These are phyloP conservation scores for Hypoxylon sp. DNA, from an alignment of 2,329 filamentous ascomycete genomes.

Conservation along the genomic window DNA sequence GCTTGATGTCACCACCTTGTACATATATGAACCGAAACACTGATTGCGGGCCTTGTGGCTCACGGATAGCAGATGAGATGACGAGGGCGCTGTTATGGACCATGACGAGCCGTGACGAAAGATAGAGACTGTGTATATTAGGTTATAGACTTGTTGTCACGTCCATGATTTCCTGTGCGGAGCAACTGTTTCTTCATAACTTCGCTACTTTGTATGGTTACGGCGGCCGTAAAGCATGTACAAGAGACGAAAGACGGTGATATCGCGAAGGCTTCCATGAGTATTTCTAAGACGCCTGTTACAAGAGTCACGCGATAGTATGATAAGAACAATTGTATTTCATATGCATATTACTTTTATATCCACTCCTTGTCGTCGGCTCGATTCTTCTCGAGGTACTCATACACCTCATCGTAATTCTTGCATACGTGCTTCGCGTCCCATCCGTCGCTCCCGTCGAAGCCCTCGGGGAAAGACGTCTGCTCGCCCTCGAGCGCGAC, in stretches of 20 bases:
- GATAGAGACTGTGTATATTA: neutral
- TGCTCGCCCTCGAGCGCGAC: conserved; percentile 54
- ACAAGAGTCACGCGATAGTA: neutral
- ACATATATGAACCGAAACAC: conserved; percentile 4
- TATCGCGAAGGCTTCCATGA: neutral
- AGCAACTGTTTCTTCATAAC: neutral
- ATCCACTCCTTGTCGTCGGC: conserved; percentile 56
- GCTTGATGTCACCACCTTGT: conserved; percentile 19
- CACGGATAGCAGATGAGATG: neutral
- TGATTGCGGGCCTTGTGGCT: neutral
- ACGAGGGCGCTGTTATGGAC: neutral
- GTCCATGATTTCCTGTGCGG: neutral
- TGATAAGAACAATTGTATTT: neutral
- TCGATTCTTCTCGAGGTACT: conserved; percentile 53
- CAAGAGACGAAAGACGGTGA: neutral
- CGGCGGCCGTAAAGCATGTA: too few species aligned
- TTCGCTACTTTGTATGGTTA: neutral
- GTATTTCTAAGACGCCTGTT: neutral
- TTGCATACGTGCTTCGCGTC: conserved; percentile 59
- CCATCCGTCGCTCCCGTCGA: conserved; percentile 58
- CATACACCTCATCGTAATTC: conserved; percentile 54
- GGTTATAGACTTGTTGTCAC: neutral
- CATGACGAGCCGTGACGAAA: neutral
- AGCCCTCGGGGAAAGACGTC: conserved; percentile 55
- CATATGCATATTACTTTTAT: conserved; percentile 36